phyloP scores from a whole-genome alignment of 257 asterid genomes.

The Gentiana macrophylla region DNA sequence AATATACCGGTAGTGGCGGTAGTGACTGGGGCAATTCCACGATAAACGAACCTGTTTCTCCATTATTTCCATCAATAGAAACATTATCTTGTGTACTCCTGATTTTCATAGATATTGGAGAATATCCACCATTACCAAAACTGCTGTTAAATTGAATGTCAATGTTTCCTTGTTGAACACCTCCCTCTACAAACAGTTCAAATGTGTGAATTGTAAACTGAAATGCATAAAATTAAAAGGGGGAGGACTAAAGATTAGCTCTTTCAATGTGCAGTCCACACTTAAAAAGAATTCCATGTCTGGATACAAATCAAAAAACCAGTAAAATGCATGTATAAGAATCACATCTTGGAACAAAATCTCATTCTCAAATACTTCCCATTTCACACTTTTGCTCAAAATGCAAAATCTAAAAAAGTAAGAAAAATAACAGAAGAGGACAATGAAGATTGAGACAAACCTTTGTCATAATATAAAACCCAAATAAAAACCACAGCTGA shows the following conservation, averaged over 20 bases:
- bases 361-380: neutral
- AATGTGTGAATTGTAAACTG: constrained; percentile 3
- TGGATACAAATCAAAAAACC: neutral
- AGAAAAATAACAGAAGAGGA: neutral
- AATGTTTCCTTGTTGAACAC: constrained; percentile 28
- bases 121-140: constrained; percentile 14
- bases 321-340: neutral
- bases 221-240: neutral
- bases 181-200: constrained; percentile 51
- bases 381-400: neutral
- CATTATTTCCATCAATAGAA: constrained; percentile 10
- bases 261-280: neutral
- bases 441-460: constrained; percentile 22
- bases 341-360: neutral
- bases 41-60: constrained; percentile 17
- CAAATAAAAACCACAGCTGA: constrained; percentile 64
- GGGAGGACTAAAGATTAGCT: neutral
- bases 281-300: neutral
- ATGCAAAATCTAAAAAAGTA: neutral
- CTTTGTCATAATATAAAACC: constrained; percentile 76
- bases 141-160: constrained; percentile 28
- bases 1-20: constrained; percentile 32
- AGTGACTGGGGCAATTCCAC: constrained; percentile 6
- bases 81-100: constrained; percentile 8
- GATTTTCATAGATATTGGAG: constrained; percentile 26